These are phyloP conservation scores for Fereydounia khargensis DNA, from an alignment of 1,284 basidiomycete species.

Conservation along the genomic window DNA sequence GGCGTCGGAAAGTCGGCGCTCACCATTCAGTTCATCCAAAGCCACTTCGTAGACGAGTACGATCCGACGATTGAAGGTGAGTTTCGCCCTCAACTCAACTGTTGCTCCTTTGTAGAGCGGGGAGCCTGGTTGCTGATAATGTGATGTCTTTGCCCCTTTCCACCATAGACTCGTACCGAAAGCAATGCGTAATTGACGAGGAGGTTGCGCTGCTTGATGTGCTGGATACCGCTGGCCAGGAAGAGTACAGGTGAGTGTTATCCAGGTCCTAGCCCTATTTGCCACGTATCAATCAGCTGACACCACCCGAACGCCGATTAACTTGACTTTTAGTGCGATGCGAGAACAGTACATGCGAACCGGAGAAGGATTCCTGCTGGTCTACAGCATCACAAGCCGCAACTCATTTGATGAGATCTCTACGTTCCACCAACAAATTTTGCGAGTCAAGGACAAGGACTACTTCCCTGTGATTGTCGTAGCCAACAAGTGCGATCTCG, in stretches of 20 bases:
- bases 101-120: not conserved
- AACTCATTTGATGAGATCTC: conserved; percentile 96
- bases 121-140: not conserved
- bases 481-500: conserved; percentile 98
- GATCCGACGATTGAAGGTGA: conserved; percentile 93
- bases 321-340: too few species aligned
- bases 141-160: not conserved
- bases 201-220: conserved; percentile 96
- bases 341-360: conserved; percentile 96
- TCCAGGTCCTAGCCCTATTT: too few species aligned
- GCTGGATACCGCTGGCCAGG: conserved; percentile 96
- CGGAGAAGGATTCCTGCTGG: conserved; percentile 96
- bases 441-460: conserved; percentile 88
- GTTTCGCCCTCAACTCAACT: too few species aligned
- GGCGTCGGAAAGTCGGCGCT: conserved; percentile 94
- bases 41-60: conserved; percentile 96
- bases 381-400: conserved; percentile 97
- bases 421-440: conserved; percentile 92
- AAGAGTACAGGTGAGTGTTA: conserved; percentile 83
- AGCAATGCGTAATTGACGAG: conserved; percentile 73
- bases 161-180: conserved; percentile 55
- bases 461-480: conserved; percentile 95
- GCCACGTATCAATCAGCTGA: too few species aligned
- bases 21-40: conserved; percentile 92
- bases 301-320: conserved; percentile 4